These are phyloP conservation scores for Phytophthora macrochlamydospora DNA, from an alignment of 352 stramenopile species.

Conservation along the genomic window DNA sequence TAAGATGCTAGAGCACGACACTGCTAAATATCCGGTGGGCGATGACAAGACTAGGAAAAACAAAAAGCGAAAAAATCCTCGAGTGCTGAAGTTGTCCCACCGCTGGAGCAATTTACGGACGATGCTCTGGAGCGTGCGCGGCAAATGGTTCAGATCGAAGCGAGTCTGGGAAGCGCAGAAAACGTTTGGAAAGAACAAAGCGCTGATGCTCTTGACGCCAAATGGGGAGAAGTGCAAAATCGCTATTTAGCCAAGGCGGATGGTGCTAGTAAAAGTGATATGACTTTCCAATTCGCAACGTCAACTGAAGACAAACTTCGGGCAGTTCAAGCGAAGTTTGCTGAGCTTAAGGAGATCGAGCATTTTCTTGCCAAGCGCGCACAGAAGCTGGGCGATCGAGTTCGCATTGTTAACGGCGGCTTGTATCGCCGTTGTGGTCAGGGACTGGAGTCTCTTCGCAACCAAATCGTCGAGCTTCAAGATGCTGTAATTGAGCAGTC, in stretches of 20 bases:
- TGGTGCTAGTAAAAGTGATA: conserved; percentile 16
- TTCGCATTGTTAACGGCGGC: conserved; percentile 64
- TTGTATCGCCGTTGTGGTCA: conserved; percentile 56
- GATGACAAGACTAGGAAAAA: conserved; percentile 47
- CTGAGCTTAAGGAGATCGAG: conserved; percentile 69
- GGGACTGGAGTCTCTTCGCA: conserved; percentile 37
- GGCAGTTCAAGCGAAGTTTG: conserved; percentile 63
- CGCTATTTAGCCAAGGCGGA: conserved; percentile 42
- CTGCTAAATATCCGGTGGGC: conserved; percentile 49
- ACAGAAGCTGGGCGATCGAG: conserved; percentile 78
- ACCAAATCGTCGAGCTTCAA: conserved; percentile 48
- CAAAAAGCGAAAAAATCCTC: conserved; percentile 72
- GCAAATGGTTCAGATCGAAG: conserved; percentile 85
- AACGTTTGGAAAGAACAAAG: conserved; percentile 50
- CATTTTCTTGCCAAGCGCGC: conserved; percentile 66
- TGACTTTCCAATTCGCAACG: conserved; percentile 53
- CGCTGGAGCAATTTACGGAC: conserved; percentile 58
- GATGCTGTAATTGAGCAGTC: conserved; percentile 68
- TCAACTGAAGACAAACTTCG: conserved; percentile 48
- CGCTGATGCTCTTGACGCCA: conserved; percentile 14
- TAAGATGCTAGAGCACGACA: conserved; percentile 67
- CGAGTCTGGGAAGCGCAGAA: conserved; percentile 45
- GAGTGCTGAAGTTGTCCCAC: conserved; percentile 20
- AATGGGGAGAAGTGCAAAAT: conserved; percentile 50
- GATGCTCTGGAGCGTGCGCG: conserved; percentile 64